Base-by-base conservation (phyloP, 768 basidiomycete genomes). In the Boletus subcaerulescens region DNA sequence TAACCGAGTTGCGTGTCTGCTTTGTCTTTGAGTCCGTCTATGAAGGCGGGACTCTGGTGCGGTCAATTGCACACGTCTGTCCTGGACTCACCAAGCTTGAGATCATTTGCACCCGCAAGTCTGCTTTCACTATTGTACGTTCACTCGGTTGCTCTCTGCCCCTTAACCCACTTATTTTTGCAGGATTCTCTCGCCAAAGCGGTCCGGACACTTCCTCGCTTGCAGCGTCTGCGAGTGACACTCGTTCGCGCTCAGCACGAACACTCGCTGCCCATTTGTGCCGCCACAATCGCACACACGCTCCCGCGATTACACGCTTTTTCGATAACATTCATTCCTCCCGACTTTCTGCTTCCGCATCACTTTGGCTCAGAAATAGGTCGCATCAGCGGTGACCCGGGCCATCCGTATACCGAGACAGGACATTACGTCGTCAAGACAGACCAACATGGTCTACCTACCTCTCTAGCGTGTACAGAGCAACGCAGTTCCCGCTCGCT, bases 21-120 rank as follows among this genome's bases (percentile, higher is more conserved):
- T 90, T 90, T 64, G 78, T 80, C 38, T 77, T 90, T 47, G 85
- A 89, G 62, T 84, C 83, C 2, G 83, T 84, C 62, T 89, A 89
- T 62, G 88, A 91, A 60, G 85, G 85, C 62, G 84, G 82, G 26
- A 83, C 83, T 60, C 72, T 89, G 53, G 74, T 91, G 33, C 81
- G 85, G 43, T 83, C 85, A 4, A 77, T 91, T 53, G 80, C 83
- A 49, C 71, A 81, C 13, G 78, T 85, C 1, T 89, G 87, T 62
- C 87, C 88, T 12, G 77, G 78, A 49, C 74, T 91, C 36, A 75
- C 73, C 33, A 80, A 84, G 63, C 74, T 91, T 9, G 82, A 87
- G 57, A 70, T 91, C 40, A 82, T 83, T 15, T 88, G 85, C 64
- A 76, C 78, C 13, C 82, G 82, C 60, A 85, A 82, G 60, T 84